phyloP scores from a whole-genome alignment of 73 alveolate genomes.

The Paramecium primaurelia region DNA sequence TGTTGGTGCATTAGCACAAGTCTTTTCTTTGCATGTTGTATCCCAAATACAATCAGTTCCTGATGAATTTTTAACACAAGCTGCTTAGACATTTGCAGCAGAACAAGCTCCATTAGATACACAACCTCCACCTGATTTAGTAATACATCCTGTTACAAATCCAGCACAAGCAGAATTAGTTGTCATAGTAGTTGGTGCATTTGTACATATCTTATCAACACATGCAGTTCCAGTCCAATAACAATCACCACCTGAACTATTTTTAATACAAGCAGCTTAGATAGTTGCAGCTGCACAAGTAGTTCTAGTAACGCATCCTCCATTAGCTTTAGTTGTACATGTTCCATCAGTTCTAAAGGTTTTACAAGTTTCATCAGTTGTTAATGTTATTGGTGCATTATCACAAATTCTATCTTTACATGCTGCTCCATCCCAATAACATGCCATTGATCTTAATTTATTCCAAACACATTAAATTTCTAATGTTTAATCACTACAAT shows the following conservation, averaged over 20 bases:
- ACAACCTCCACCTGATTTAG: slow-evolving; percentile 19
- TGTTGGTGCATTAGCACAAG: background rate
- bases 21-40: background rate
- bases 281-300: background rate
- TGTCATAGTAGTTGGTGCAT: slow-evolving; percentile 19
- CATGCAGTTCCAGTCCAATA: background rate
- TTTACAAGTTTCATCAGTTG: background rate
- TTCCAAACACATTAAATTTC: slow-evolving; percentile 23
- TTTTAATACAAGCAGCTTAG: background rate
- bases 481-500: background rate
- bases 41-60: slow-evolving; percentile 2
- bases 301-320: slow-evolving; percentile 15
- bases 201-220: background rate
- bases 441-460: background rate
- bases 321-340: background rate
- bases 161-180: background rate
- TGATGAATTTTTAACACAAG: background rate
- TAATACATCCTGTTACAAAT: background rate
- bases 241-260: background rate
- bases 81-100: background rate
- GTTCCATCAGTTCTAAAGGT: background rate
- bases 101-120: background rate
- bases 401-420: background rate
- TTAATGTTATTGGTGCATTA: background rate
- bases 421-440: background rate